Percentiles rank a stretch among this genome's conserved stretches.
Conservation (phyloP, 1,284 basidiomycete genomes). For the Kalmanozyma brasiliensis region DNA sequence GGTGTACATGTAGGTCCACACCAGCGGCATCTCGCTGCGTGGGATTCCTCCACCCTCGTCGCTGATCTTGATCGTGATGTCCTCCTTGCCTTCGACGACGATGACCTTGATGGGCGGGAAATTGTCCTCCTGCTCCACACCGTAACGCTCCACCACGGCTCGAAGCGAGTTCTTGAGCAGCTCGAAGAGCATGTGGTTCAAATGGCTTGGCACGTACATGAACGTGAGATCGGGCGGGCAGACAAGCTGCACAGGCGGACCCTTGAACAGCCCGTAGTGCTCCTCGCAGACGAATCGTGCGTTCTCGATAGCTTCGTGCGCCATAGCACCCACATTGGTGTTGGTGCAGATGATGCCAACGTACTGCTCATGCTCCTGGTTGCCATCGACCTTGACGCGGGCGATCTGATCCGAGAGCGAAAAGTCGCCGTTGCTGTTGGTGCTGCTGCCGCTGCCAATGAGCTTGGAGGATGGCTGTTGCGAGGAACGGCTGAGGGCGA, state of each 20-base stretch:
- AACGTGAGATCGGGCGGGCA: slow-evolving; percentile 89
- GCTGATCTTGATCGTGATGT: slow-evolving; percentile 98
- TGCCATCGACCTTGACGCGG: slow-evolving; percentile 40
- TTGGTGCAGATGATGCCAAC: slow-evolving; percentile 98
- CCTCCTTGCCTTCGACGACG: slow-evolving; percentile 82
- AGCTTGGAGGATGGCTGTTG: slow-evolving; percentile 39
- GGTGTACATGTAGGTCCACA: slow-evolving; percentile 98
- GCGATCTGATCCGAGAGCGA: slow-evolving; percentile 40
- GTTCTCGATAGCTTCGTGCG: slow-evolving; percentile 96
- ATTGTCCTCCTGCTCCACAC: slow-evolving; percentile 80
- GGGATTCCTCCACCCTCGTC: slow-evolving; percentile 97
- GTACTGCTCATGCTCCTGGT: slow-evolving; percentile 74
- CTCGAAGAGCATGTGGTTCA: slow-evolving; percentile 91
- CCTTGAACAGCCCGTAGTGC: slow-evolving; percentile 87
- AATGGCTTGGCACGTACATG: slow-evolving; percentile 94
- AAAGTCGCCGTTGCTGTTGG: slow-evolving; percentile 24
- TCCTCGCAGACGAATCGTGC: slow-evolving; percentile 98
- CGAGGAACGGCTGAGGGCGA: slow-evolving; percentile 60
- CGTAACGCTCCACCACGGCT: slow-evolving; percentile 93
- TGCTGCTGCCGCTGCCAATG: slow-evolving; percentile 30
- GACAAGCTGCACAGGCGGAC: slow-evolving; percentile 94
- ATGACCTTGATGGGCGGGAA: slow-evolving; percentile 97
- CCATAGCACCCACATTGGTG: slow-evolving; percentile 71
- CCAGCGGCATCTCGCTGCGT: slow-evolving; percentile 86
- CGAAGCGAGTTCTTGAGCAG: slow-evolving; percentile 98